These are phyloP conservation scores for Russula abietina DNA, from an alignment of 768 basidiomycete genomes.

Conservation along the genomic window DNA sequence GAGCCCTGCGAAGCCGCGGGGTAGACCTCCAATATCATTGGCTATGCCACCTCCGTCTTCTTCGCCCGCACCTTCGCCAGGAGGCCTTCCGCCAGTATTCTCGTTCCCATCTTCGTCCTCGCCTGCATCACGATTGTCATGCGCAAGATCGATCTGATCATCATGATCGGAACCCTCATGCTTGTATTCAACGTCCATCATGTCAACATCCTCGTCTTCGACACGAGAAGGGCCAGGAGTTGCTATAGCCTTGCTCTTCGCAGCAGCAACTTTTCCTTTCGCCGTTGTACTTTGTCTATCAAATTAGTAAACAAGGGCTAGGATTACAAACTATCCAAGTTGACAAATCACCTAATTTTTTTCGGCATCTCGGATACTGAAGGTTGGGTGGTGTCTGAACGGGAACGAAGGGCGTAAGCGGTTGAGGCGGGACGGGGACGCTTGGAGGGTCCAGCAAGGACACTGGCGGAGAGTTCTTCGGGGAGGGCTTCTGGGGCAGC, in stretches of 20 bases:
- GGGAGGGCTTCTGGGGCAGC: constrained; percentile 65
- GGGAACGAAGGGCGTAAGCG: constrained; percentile 65
- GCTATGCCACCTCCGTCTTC: constrained; percentile 32
- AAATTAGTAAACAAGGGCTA: constrained; percentile 16
- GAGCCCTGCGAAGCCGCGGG: constrained; percentile 31
- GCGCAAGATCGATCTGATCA: constrained; percentile 41
- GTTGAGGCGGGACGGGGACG: constrained; percentile 47
- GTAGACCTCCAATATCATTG: constrained; percentile 28
- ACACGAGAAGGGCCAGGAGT: constrained; percentile 57
- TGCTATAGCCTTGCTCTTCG: constrained; percentile 52
- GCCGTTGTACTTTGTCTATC: constrained; percentile 42
- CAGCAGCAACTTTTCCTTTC: constrained; percentile 36
- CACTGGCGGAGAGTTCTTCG: constrained; percentile 50
- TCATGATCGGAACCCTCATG: constrained; percentile 43
- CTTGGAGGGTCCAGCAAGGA: constrained; percentile 48
- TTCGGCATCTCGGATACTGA: constrained; percentile 59
- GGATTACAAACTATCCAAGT: not conserved
- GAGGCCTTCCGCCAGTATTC: constrained; percentile 34
- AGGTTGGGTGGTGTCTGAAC: constrained; percentile 37
- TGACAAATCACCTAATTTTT: constrained; percentile 52
- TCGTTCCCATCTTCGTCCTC: constrained; percentile 46
- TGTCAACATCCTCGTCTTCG: constrained; percentile 70
- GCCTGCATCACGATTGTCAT: constrained; percentile 43
- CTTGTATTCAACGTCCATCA: constrained; percentile 61
- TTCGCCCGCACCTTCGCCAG: constrained; percentile 32